Evolutionary conservation across 2,329 filamentous ascomycete species (phyloP), one percentile per base, ranked within the genome.

Genomic region (Tolypocladium paradoxum): DNA sequence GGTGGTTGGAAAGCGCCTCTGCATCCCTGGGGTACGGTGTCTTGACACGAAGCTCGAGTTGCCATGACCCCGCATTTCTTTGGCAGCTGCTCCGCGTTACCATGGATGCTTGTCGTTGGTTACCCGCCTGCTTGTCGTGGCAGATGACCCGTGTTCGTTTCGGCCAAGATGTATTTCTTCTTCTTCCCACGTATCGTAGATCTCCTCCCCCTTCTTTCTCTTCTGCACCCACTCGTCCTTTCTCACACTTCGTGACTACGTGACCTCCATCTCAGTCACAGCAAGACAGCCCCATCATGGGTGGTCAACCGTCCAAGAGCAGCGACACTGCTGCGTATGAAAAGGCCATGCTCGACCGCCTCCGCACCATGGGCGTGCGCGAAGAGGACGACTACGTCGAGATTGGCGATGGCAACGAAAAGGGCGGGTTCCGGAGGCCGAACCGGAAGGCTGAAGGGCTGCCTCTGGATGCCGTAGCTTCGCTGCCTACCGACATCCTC

Each of bases 401-500:
- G 55, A 66, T 83, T n/a, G 67, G 68, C 51, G 73, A 59, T 27
- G 52, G 37, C 27, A 43, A 49, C 14, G 65, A 66, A 49, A 68
- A 67, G 56, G n/a, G 33, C 18, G 34, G 35, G 9, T 16, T 50
- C 20, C 56, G 48, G 6, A 50, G 51, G 8, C 38, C 59, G 22
- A 47, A 55, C 18, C 62, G 61, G 11, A 56, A 68, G 40, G 68
- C 73, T 2, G 70, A 77, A 61, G 66, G 68, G 52, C 71, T 89
- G 4, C 77, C 77, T 1, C 65, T 82, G 14, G 64, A 73, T 14
- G 67, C 75, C 6, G 71, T 83, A 12, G 68, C 74, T 54, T 65
- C 76, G 48, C 87, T 84, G 83, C 81, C 87, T 68, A 73, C 75
- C 49, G 70, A 77, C 59, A 70, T 87, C 35, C 73, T 88, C 56